Conservation (phyloP, 2,329 filamentous ascomycete species). For the Hymenoscyphus repandus region DNA sequence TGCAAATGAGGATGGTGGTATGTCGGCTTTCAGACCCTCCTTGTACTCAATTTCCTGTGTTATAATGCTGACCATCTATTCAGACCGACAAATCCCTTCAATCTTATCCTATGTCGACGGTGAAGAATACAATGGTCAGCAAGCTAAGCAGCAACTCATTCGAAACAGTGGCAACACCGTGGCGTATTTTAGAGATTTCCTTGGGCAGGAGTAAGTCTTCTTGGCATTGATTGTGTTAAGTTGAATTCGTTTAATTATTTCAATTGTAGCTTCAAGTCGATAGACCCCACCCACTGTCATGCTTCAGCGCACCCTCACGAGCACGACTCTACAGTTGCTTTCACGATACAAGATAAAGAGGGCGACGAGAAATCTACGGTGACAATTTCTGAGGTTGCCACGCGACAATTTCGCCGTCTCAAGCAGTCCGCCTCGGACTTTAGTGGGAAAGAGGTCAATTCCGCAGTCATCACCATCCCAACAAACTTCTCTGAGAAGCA, state of each 20-base stretch:
- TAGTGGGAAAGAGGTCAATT: constrained; percentile 86
- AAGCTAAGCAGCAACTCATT: constrained; percentile 90
- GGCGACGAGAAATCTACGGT: constrained; percentile 62
- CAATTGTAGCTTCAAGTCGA: constrained; percentile 70
- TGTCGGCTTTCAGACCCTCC: constrained; percentile 29
- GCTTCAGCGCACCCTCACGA: constrained; percentile 86
- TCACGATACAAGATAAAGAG: constrained; percentile 75
- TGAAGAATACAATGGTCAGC: constrained; percentile 93
- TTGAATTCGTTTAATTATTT: constrained; percentile 18
- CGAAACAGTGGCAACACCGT: constrained; percentile 91
- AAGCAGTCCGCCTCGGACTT: constrained; percentile 83
- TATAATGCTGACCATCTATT: background rate
- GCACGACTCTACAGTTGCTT: constrained; percentile 65
- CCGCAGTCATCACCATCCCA: constrained; percentile 90
- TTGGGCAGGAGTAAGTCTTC: constrained; percentile 77
- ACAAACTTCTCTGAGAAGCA: constrained; percentile 90
- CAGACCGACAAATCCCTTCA: constrained; percentile 94
- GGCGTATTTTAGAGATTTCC: constrained; percentile 91
- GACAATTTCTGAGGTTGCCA: constrained; percentile 73
- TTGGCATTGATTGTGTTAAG: background rate
- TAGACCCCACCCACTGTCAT: constrained; percentile 93
- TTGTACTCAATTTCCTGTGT: background rate
- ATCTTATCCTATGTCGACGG: constrained; percentile 91
- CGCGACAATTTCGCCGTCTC: constrained; percentile 78
- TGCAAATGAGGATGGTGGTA: constrained; percentile 96